These are phyloP conservation scores for Eryngium alpinum DNA, from an alignment of 140 eudicot genomes.

Conservation along the genomic window DNA sequence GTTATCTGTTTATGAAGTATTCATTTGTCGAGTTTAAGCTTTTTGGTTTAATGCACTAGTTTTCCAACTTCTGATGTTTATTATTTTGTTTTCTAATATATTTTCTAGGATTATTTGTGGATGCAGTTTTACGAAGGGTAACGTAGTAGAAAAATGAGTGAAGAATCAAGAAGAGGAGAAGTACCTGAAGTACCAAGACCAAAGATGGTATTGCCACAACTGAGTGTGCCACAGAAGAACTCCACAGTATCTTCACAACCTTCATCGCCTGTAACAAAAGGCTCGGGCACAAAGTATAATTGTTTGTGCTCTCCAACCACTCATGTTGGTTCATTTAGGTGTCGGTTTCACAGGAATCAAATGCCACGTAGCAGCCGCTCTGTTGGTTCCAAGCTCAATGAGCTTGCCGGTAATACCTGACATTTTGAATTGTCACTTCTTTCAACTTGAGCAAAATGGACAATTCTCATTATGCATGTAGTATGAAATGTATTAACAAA, in stretches of 20 bases:
- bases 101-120: not conserved
- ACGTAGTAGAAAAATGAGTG: not conserved
- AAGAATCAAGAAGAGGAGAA: not conserved
- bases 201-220: not conserved
- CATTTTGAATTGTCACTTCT: not conserved
- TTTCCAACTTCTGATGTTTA: no score
- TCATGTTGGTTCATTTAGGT: conserved; percentile 49
- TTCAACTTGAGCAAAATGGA: not conserved
- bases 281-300: not conserved
- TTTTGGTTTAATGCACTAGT: no score
- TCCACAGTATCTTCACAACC: not conserved
- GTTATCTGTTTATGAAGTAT: no score
- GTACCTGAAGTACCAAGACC: conserved; percentile 4
- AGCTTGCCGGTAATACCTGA: conserved; percentile 22
- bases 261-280: not conserved
- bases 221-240: not conserved
- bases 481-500: not conserved
- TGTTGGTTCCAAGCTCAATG: conserved; percentile 43
- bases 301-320: conserved; percentile 52
- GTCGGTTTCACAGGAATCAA: conserved; percentile 35
- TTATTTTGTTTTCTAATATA: not conserved
- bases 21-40: no score
- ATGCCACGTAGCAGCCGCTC: conserved; percentile 28
- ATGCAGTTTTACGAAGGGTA: not conserved
- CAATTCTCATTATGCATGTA: conserved; percentile 2